Base-by-base conservation (phyloP, 2,329 filamentous ascomycete species). In the Pseudocercospora macadamiae region DNA sequence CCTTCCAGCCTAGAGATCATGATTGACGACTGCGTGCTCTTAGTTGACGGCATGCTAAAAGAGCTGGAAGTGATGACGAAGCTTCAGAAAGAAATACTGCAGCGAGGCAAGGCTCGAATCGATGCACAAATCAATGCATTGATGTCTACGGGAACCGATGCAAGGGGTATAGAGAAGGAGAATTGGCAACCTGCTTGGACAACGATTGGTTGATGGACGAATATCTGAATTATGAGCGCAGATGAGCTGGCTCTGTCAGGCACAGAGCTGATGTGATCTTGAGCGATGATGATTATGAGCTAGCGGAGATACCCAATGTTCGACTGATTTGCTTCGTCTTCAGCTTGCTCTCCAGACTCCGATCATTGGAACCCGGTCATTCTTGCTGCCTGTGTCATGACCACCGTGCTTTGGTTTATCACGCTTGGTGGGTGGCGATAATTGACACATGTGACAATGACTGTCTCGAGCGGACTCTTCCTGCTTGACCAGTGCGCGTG, bases 11-110 rank as follows among this genome's bases (percentile, higher is more conserved):
- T 88, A 55, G 74, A 68, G 19, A 71, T 75, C 25, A 78, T 86
- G 64, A 69, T 88, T 36, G 72, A 70, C 5, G 79, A 76, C 2
- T 83, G 80, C 55, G 71, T 76, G 19, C 68, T 66, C 14, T 71
- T 89, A 44, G 78, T 88, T 10, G 69, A 75, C 48, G 83, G 80
- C 32, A 89, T 89, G 86, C 71, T 86, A 44, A 76, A 75, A n/a
- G 87, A 89, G 75, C 74, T 89, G 62, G 72, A 72, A n/a, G 60
- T 81, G 59, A 89, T 89, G 86, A 79, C 79, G 55, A 78, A 81
- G 66, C 82, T 89, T 56, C 85, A 88, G 73, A 75, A 74, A 47
- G 84, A 85, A 65, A 82, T 84, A 3, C 72, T 85, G 53, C 74
- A 73, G 47, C 77, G 80, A 44, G 87, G 89, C 72, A 79, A 79